Percentiles rank a stretch among this genome's conserved stretches.
These are phyloP conservation scores for Ophidiomyces ophidiicola DNA, from an alignment of 2,329 filamentous ascomycete species.

Conservation along the genomic window DNA sequence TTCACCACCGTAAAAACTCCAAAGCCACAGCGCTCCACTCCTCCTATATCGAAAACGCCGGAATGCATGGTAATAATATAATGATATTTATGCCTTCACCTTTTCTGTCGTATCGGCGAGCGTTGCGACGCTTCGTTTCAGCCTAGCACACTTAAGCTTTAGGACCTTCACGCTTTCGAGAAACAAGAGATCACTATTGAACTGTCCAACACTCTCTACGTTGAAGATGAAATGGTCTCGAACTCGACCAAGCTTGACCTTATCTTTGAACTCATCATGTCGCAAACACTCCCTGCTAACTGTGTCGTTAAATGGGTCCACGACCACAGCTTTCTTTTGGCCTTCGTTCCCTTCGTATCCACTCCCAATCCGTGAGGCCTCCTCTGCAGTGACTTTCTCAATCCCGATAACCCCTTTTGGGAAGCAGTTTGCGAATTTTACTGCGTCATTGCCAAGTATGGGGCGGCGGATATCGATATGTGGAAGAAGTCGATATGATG, in stretches of 20 bases:
- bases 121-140: constrained; percentile 36
- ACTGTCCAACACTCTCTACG: constrained; percentile 89
- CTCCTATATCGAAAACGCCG: constrained; percentile 4
- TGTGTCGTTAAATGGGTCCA: constrained; percentile 82
- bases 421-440: constrained; percentile 85
- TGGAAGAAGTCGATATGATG: constrained; percentile 81
- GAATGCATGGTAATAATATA: constrained; percentile 2
- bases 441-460: constrained; percentile 74
- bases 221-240: constrained; percentile 97
- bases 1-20: not conserved
- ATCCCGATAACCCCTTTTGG: constrained; percentile 75
- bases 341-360: constrained; percentile 64
- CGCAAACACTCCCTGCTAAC: constrained; percentile 86
- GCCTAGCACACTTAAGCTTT: constrained; percentile 61
- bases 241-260: constrained; percentile 81
- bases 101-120: constrained; percentile 26
- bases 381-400: constrained; percentile 55
- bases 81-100: not conserved
- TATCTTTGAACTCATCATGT: constrained; percentile 85
- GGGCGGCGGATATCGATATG: constrained; percentile 72
- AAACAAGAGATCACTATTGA: constrained; percentile 87
- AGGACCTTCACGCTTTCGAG: constrained; percentile 74
- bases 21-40: not conserved
- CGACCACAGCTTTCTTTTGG: constrained; percentile 76
- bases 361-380: constrained; percentile 48